Percentiles rank a stretch among this genome's conserved stretches.
These are phyloP conservation scores for Sarocladium strictum DNA, from an alignment of 2,329 filamentous ascomycete species.

Conservation along the genomic window DNA sequence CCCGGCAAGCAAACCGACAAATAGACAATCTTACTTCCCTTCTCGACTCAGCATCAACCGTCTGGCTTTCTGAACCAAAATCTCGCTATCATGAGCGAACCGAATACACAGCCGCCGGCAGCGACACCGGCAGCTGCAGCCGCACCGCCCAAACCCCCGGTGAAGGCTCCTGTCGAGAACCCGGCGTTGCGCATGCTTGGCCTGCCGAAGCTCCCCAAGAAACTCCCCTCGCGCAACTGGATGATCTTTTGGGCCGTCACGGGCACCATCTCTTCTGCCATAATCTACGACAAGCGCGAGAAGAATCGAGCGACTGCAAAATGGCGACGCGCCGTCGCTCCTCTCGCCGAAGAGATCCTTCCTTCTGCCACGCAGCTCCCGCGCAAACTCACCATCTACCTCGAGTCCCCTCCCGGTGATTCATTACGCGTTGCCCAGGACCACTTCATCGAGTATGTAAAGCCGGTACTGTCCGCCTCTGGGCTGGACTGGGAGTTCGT, in stretches of 20 bases:
- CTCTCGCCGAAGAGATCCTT: slow-evolving; percentile 74
- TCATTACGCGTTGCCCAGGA: slow-evolving; percentile 80
- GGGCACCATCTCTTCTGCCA: slow-evolving; percentile 68
- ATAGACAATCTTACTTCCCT: background rate
- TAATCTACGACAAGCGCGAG: slow-evolving; percentile 89
- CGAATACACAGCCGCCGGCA: slow-evolving; percentile 1
- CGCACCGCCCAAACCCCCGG: slow-evolving; percentile 26
- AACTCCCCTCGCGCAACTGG: slow-evolving; percentile 94
- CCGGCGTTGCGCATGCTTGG: slow-evolving; percentile 75
- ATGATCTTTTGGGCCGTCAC: slow-evolving; percentile 85
- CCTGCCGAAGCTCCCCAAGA: slow-evolving; percentile 74
- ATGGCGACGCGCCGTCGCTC: slow-evolving; percentile 80
- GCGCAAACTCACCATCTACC: slow-evolving; percentile 77
- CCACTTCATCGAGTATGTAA: slow-evolving; percentile 93
- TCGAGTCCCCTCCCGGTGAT: slow-evolving; percentile 82
- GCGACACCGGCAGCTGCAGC: slow-evolving; percentile 21
- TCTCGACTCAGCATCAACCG: background rate
- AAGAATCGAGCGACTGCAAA: slow-evolving; percentile 79
- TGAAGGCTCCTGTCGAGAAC: slow-evolving; percentile 40
- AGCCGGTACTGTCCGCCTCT: slow-evolving; percentile 83
- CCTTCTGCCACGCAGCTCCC: slow-evolving; percentile 62
- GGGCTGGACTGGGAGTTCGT: slow-evolving; percentile 95
- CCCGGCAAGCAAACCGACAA: background rate
- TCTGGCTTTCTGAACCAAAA: background rate
- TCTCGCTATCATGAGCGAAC: background rate